Conservation (phyloP, 768 basidiomycete species). For the Pleurotus platypus region DNA sequence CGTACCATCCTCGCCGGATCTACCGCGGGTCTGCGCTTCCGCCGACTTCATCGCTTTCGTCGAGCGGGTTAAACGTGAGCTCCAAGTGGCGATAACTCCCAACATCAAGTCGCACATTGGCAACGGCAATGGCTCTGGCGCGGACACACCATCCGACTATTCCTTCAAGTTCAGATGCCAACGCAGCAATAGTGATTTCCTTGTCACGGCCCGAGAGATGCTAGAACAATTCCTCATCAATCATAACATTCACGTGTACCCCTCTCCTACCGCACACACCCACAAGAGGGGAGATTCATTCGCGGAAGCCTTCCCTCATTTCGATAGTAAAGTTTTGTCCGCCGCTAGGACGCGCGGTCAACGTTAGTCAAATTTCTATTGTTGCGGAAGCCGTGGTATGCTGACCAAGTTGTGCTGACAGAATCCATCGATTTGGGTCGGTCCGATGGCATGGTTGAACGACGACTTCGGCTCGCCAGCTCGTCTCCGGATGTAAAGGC, state of each 20-base stretch:
- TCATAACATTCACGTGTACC: constrained; percentile 81
- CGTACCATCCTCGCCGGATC: constrained; percentile 79
- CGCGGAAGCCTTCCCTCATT: constrained; percentile 93
- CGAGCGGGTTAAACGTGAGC: constrained; percentile 89
- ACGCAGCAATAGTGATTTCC: constrained; percentile 90
- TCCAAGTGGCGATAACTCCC: constrained; percentile 86
- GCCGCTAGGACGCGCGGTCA: constrained; percentile 69
- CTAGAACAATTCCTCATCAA: constrained; percentile 87
- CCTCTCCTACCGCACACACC: constrained; percentile 70
- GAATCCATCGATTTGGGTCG: constrained; percentile 79
- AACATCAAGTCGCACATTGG: constrained; percentile 59
- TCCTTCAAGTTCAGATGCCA: constrained; percentile 97
- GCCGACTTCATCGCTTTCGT: constrained; percentile 84
- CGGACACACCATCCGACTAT: constrained; percentile 66
- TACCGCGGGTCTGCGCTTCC: constrained; percentile 70
- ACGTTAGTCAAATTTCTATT: constrained; percentile 28
- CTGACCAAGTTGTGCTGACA: constrained; percentile 22
- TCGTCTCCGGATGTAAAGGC: constrained; percentile 96
- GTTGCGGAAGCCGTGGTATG: constrained; percentile 7
- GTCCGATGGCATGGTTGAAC: constrained; percentile 65
- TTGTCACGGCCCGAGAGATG: constrained; percentile 86
- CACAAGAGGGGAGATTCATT: constrained; percentile 91
- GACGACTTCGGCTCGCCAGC: constrained; percentile 76
- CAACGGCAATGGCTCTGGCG: constrained; percentile 40
- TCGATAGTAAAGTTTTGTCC: constrained; percentile 90